phyloP scores from a whole-genome alignment of 345 rosid species.

The Laguncularia racemosa region DNA sequence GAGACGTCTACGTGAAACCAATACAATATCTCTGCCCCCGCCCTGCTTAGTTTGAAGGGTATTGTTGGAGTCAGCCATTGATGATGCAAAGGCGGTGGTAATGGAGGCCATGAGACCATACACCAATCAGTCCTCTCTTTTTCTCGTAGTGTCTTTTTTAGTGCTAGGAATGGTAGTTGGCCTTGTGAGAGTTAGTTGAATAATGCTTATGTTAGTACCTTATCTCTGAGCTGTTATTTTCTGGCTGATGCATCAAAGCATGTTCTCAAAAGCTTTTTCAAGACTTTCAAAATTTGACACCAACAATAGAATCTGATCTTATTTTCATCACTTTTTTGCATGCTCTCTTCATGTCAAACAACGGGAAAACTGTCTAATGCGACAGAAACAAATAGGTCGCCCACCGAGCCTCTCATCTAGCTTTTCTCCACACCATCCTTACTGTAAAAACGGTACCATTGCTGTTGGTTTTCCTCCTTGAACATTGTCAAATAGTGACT shows the following conservation, averaged over 20 bases:
- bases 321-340: too few relatives aligned
- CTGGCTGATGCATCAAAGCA: background rate
- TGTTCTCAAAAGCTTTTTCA: too few relatives aligned
- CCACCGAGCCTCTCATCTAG: too few relatives aligned
- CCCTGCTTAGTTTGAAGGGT: background rate
- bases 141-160: slow-evolving; percentile 9
- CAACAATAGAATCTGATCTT: too few relatives aligned
- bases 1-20: background rate
- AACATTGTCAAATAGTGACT: too few relatives aligned
- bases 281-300: too few relatives aligned
- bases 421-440: too few relatives aligned
- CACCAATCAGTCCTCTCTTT: slow-evolving; percentile 16
- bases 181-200: slow-evolving; percentile 9
- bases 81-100: background rate
- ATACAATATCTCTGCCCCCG: background rate
- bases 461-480: too few relatives aligned
- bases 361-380: too few relatives aligned
- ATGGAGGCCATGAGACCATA: background rate
- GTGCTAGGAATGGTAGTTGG: slow-evolving; percentile 13
- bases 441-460: too few relatives aligned
- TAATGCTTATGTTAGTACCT: background rate
- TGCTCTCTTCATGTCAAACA: too few relatives aligned
- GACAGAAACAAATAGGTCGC: too few relatives aligned
- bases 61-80: slow-evolving; percentile 6
- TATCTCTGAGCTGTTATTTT: background rate